phyloP scores from a whole-genome alignment of 345 rosid species.

The Acer saccharum region DNA sequence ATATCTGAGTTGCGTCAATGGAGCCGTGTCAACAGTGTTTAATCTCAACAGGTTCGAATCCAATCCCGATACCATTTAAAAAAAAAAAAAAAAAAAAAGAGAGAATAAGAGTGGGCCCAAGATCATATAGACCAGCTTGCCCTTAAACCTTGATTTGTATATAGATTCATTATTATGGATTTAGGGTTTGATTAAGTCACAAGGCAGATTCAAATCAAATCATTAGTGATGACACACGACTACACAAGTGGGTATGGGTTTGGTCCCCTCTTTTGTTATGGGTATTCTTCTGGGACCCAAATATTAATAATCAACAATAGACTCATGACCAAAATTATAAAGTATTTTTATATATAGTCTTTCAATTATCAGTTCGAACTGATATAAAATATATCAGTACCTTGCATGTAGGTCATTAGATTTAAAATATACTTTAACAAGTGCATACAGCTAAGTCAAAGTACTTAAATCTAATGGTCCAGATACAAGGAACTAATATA shows the following conservation, averaged over 20 bases:
- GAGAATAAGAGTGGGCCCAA: background rate
- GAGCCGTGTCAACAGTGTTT: no score
- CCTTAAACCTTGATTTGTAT: background rate
- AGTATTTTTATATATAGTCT: background rate
- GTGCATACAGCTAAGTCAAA: no score
- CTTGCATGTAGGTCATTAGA: no score
- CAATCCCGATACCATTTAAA: no score
- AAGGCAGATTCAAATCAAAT: background rate
- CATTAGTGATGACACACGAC: background rate
- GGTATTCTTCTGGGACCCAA: background rate
- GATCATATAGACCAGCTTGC: background rate
- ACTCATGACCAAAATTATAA: background rate
- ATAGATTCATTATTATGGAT: background rate
- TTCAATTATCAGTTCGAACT: no score
- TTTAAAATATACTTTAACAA: no score
- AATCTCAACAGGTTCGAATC: no score
- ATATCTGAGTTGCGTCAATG: no score
- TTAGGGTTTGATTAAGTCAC: background rate
- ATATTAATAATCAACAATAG: background rate
- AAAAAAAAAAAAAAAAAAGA: no score
- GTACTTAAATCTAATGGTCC: no score
- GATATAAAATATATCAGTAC: no score
- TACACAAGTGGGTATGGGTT: background rate
- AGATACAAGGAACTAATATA: no score
- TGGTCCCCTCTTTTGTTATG: background rate